Conservation (phyloP, 2,329 filamentous ascomycete genomes). For the Cephalotrichum gorgonifer region DNA sequence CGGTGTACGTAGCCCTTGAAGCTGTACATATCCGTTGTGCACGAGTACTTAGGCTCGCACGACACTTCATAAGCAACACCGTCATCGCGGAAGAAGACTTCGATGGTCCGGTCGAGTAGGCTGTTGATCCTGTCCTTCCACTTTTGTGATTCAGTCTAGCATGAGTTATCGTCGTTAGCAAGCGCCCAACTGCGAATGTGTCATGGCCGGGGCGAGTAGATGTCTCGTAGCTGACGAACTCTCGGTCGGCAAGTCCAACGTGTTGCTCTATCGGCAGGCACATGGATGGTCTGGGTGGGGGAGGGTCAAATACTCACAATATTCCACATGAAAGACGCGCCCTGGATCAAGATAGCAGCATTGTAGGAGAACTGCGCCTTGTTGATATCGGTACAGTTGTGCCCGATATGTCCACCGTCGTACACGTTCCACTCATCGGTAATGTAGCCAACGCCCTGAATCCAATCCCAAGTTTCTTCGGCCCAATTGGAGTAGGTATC, state of each 20-base stretch:
- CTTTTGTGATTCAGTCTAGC: slow-evolving; percentile 16
- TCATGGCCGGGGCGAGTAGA: not conserved
- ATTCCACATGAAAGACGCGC: slow-evolving; percentile 51
- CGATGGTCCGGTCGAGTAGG: slow-evolving; percentile 34
- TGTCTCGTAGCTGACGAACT: too few species aligned
- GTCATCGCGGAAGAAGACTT: slow-evolving; percentile 34
- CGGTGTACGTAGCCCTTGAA: slow-evolving; percentile 53
- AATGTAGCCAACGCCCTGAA: slow-evolving; percentile 35
- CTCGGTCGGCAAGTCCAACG: too few species aligned
- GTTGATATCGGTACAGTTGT: slow-evolving; percentile 43
- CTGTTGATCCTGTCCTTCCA: slow-evolving; percentile 44
- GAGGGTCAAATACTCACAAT: slow-evolving; percentile 16
- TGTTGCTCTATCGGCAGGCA: too few species aligned
- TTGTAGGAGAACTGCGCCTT: slow-evolving; percentile 46
- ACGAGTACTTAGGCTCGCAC: slow-evolving; percentile 45
- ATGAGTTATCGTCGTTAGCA: slow-evolving; percentile 9
- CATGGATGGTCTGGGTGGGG: not conserved
- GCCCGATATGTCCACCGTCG: slow-evolving; percentile 40
- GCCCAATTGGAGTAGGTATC: slow-evolving; percentile 52
- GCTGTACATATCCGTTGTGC: slow-evolving; percentile 52
- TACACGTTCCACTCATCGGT: slow-evolving; percentile 47
- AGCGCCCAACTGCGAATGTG: slow-evolving; percentile 14
- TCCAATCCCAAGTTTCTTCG: slow-evolving; percentile 47
- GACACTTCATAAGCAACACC: slow-evolving; percentile 51
- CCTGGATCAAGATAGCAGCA: slow-evolving; percentile 39